A percentile compares a stretch with the other conserved stretches of the same genome.
Conservation (phyloP, 163 green algal species). For the Chlamydomonas reinhardtii region DNA sequence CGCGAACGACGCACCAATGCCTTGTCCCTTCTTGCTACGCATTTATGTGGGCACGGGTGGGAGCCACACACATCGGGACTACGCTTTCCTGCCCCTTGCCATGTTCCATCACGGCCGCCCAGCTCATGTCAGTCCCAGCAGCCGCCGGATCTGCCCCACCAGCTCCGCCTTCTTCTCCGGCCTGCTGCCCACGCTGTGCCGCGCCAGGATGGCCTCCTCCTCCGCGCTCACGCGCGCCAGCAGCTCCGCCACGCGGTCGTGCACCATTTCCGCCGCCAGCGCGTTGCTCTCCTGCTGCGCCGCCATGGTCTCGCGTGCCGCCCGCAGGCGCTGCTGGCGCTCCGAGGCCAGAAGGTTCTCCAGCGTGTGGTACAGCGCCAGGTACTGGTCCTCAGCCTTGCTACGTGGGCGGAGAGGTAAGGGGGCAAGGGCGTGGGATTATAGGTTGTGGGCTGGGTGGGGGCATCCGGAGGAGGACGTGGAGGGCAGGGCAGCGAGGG, state of each 20-base stretch:
- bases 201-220: conserved; percentile 16
- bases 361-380: conserved; percentile 12
- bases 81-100: no score
- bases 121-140: conserved; percentile 12
- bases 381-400: conserved; percentile 9
- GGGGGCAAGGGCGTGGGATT: neutral
- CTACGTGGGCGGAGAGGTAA: neutral
- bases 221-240: conserved; percentile 30
- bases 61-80: no score
- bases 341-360: conserved; percentile 14
- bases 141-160: conserved; percentile 2
- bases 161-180: neutral
- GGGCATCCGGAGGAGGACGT: no score
- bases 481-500: no score
- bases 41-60: no score
- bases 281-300: conserved; percentile 1
- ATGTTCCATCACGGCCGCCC: no score
- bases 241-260: conserved; percentile 28
- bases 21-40: no score
- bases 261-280: neutral
- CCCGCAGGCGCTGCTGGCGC: conserved; percentile 39
- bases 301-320: neutral
- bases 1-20: no score
- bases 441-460: neutral
- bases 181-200: conserved; percentile 7